Base-by-base conservation (phyloP, 192 early-diverging fungal genomes). In the Glomus cerebriforme region DNA sequence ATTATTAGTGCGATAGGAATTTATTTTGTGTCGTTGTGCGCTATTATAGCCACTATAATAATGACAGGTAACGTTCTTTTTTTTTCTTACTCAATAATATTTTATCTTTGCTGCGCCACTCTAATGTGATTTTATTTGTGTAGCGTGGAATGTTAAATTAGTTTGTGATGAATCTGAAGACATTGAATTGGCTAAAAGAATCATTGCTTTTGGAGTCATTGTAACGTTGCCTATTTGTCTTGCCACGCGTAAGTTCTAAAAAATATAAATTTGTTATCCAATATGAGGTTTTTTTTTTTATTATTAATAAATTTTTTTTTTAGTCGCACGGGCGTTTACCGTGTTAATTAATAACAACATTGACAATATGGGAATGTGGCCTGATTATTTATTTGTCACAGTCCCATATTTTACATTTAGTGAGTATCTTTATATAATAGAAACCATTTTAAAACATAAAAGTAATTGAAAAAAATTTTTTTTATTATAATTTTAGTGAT, bases 151-250 rank as follows among this genome's bases (percentile, higher is more conserved):
- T 54, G 19, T 54, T 22, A 54, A 54, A 54, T 22, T 54, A 22
- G 19, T 54, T 54, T 54, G 39, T 43, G 10, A 54, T 54, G 49
- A 54, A 22, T 6, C 3, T 54, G 49, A 54, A 54, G 19, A 22
- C 6, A 54, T 54, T 7, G 49, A 54, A 22, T 22, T 54, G 17
- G 19, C 49, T 54, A 54, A 22, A 6, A 17, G 62, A 27, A 10
- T 26, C 29, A 64, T 64, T 64, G 15, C 29, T 64, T 64, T 64
- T 64, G 62, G 62, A 26, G 29, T 64, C 62, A 29, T 64, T n/a
- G 3, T 27, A 2, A n/a, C 26, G 29, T 64, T 64, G 2, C 29
- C 24, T 27, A 12, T 26, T 27, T 64, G 62, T 9, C 62, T 31
- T 64, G 9, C 29, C 15, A 31, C 29, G 8, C 0, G 24, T 31